Base-by-base conservation (phyloP, 306 rosid species). In the Albizia julibrissin region DNA sequence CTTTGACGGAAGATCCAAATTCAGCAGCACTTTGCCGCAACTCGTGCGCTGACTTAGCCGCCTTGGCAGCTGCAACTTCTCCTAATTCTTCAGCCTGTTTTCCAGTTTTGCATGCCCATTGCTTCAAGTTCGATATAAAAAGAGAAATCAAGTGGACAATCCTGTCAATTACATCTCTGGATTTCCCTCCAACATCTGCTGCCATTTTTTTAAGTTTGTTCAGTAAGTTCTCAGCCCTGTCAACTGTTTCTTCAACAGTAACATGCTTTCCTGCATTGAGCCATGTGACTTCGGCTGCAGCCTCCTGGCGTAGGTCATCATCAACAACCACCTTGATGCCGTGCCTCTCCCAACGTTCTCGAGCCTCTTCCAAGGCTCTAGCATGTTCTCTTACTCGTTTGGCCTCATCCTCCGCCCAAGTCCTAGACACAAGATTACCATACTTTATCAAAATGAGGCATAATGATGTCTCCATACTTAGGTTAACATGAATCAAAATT, bases 341-440 rank as follows among this genome's bases (percentile, higher is more conserved):
- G 1, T 87, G 94, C 80, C 85, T 93, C 91, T 91, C 99, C 99
- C 99, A 96, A 65, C 94, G 94, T 77, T 89, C 92, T 79, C 99
- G 88, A 73, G 99, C 98, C 85, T 96, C 98, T 83, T 96, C 99
- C 22, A 96, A 92, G 37, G 90, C 87, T 84, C 83, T 93, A 66
- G 94, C 98, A 68, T 96, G 97, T 84, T 91, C 98, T 84, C 94
- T 91, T 70, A 95, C 99, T 80, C 97, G 88, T 85, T 89, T 93
- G 33, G 99, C 98, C 87, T 96, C 99, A 37, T 96, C 98, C 89
- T 96, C 99, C 0, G 99, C 99, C 99, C 99, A 95, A 75, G 94
- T 78, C 91, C 99, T 96, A 89, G 46, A 52, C 67, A 42, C 43
- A 62, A 61, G 62, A 79, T 76, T 33, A 18, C 31, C 78, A 76